These are phyloP conservation scores for Yamadazyma laniorum DNA, from an alignment of 805 yeast genomes.

Conservation along the genomic window DNA sequence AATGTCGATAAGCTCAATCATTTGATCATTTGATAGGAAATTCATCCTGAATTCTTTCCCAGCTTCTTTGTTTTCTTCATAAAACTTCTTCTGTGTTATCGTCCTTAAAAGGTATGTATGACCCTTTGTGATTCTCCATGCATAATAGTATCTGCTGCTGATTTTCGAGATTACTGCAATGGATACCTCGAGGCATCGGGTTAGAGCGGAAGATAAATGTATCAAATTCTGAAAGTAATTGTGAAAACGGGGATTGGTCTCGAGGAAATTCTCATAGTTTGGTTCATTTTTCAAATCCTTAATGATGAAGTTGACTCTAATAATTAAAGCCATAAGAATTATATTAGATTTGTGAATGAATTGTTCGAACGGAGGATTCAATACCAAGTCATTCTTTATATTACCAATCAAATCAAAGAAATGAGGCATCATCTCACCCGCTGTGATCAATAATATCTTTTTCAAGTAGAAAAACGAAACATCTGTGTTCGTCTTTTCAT, in stretches of 20 bases:
- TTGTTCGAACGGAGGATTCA: constrained; percentile 35
- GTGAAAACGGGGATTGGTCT: constrained; percentile 17
- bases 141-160: constrained; percentile 37
- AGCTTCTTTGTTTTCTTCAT: constrained; percentile 20
- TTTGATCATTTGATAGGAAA: constrained; percentile 19
- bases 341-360: constrained; percentile 33
- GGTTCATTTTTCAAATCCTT: constrained; percentile 20
- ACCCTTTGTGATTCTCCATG: constrained; percentile 40
- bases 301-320: constrained; percentile 29
- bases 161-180: constrained; percentile 36
- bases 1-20: constrained; percentile 26
- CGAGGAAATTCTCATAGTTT: constrained; percentile 21
- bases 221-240: constrained; percentile 19
- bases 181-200: constrained; percentile 28
- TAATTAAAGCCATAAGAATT: constrained; percentile 27
- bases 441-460: constrained; percentile 28
- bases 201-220: constrained; percentile 22
- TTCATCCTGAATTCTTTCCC: constrained; percentile 15
- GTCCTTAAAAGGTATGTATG: constrained; percentile 30
- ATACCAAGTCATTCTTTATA: constrained; percentile 35
- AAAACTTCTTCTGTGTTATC: constrained; percentile 29
- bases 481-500: constrained; percentile 28
- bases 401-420: constrained; percentile 34
- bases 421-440: constrained; percentile 33
- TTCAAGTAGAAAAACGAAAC: constrained; percentile 39